These are phyloP conservation scores for Papiliotrema nemorosa DNA, from an alignment of 1,284 basidiomycete species.

Conservation along the genomic window DNA sequence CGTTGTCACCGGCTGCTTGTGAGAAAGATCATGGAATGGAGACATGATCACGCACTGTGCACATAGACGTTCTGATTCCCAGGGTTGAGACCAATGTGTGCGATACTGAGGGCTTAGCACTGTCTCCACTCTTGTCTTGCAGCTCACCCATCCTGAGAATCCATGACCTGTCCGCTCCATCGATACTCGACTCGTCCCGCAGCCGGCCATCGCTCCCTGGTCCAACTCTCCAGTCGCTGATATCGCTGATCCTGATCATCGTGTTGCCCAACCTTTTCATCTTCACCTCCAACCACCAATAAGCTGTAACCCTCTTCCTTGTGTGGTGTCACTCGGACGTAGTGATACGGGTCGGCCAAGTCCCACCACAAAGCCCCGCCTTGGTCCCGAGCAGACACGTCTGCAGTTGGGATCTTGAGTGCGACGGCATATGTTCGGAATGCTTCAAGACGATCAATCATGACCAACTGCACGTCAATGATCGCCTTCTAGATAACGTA, in stretches of 20 bases:
- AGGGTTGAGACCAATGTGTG: constrained; percentile 20
- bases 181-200: constrained; percentile 14
- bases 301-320: constrained; percentile 20
- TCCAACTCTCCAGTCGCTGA: constrained; percentile 16
- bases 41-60: constrained; percentile 11
- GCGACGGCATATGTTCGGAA: constrained; percentile 21
- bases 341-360: constrained; percentile 22
- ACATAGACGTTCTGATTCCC: constrained; percentile 18
- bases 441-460: constrained; percentile 22
- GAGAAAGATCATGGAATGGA: background rate
- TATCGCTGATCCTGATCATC: constrained; percentile 20
- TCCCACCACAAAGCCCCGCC: constrained; percentile 21
- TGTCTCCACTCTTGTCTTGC: too few species aligned
- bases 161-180: constrained; percentile 22
- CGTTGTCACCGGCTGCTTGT: constrained; percentile 21
- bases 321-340: constrained; percentile 19
- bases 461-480: constrained; percentile 12
- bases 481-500: constrained; percentile 4
- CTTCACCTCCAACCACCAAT: constrained; percentile 22
- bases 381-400: constrained; percentile 9
- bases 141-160: constrained; percentile 19
- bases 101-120: constrained; percentile 9
- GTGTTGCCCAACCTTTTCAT: constrained; percentile 24
- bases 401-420: constrained; percentile 12
- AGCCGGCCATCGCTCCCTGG: constrained; percentile 16